Percentiles rank a stretch among this genome's conserved stretches.
Evolutionary conservation across 805 yeast genomes (phyloP).

Genomic region (Soucietia sequanensis): DNA sequence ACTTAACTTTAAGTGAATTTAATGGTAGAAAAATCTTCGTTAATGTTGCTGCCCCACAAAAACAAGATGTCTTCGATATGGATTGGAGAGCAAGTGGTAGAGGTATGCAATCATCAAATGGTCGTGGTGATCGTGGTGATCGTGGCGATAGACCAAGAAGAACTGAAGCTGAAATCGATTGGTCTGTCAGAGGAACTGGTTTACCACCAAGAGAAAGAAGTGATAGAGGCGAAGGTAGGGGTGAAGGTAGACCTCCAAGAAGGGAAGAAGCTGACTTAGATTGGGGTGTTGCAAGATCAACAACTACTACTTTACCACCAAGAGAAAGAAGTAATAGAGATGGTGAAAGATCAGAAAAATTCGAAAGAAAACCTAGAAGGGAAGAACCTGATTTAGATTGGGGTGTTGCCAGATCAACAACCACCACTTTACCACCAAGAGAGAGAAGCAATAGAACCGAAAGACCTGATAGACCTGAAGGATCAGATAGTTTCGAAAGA

Average conservation of each 20-base stretch:
- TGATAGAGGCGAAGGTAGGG: conserved; percentile 21
- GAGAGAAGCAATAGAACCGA: conserved; percentile 24
- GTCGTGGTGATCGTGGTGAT: conserved; percentile 28
- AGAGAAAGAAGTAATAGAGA: conserved; percentile 32
- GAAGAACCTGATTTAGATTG: conserved; percentile 43
- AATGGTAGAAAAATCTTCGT: conserved; percentile 52
- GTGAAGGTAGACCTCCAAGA: conserved; percentile 26
- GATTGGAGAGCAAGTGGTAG: conserved; percentile 47
- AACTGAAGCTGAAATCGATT: conserved; percentile 44
- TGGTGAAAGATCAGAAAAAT: conserved; percentile 18
- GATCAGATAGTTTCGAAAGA: conserved; percentile 6
- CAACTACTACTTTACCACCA: conserved; percentile 33
- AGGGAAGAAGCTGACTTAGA: conserved; percentile 59
- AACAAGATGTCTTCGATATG: conserved; percentile 41
- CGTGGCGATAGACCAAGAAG: conserved; percentile 27
- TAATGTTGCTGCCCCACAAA: conserved; percentile 59
- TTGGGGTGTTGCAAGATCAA: conserved; percentile 50
- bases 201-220: conserved; percentile 36
- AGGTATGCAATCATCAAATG: conserved; percentile 18
- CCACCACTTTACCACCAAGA: conserved; percentile 33
- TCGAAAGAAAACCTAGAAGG: conserved; percentile 27
- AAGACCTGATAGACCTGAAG: conserved; percentile 15
- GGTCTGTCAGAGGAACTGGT: conserved; percentile 35
- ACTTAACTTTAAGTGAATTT: conserved; percentile 42
- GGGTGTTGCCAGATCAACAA: conserved; percentile 35